Evolutionary conservation across 2,329 filamentous ascomycete genomes (phyloP), one percentile per base, ranked within the genome.

Genomic region (Septoria linicola): DNA sequence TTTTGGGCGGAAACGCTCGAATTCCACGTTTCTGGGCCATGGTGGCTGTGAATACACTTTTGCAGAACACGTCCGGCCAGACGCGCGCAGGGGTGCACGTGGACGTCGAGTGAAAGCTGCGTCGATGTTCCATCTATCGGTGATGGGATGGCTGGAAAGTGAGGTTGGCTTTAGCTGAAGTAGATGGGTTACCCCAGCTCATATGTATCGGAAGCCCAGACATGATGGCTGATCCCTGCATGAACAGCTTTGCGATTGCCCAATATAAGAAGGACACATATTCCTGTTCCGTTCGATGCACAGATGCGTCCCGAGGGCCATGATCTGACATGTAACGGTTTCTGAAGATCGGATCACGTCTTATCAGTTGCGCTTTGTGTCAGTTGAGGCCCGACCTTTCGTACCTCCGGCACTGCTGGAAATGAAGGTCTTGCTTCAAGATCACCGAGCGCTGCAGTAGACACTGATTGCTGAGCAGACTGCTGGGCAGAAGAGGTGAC

Each of bases 231-330:
- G 19, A 41, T 40, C 44, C 44, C 35, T 40, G 44, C 36, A 30
- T 20, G 44, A 32, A 40, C 11, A 27, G 17, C 23, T 21, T 35
- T 32, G 23, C 36, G 11, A 19, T 16, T 41, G 44, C 35, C 44
- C 44, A 48, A 48, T 41, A 40, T 48, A 13, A 48, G 44, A 7
- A 20, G 36, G 44, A 40, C 44, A 46, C 43, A 48, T 41, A 32
- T 48, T 31, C 8, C 35, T 4, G 34, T 47, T 31, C 14, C 19
- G 23, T 34, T 8, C 35, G 19, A 21, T 32, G n/a, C n/a, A n/a
- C n/a, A n/a, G n/a, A n/a, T n/a, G 17, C 32, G 19, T 45, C 21
- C 41, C 44, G 44, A 14, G 13, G 25, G 10, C n/a, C 23, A 35
- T 35, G 35, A 30, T 47, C 35, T 36, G 44, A 47, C 34, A 40